Percentiles rank a stretch among this genome's conserved stretches.
Evolutionary conservation across 768 basidiomycete genomes (phyloP).

Genomic region (Coprinellus micaceus): DNA sequence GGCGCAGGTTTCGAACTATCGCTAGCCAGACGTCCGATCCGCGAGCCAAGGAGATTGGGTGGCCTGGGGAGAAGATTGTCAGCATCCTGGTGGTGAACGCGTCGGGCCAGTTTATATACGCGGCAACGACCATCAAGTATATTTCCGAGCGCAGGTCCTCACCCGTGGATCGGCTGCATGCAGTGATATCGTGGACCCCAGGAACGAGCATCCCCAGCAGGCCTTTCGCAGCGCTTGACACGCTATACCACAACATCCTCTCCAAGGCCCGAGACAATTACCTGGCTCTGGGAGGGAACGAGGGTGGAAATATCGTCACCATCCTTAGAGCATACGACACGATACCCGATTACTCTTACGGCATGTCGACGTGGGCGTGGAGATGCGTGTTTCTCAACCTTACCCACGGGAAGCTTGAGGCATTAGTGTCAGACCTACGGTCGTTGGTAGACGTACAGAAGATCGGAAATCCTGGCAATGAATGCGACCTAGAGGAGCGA

Average conservation of each 20-base stretch:
- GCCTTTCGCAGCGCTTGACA: not conserved
- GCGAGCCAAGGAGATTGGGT: not conserved
- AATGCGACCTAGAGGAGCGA: no score
- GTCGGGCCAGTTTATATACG: conserved; percentile 8
- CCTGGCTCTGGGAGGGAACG: not conserved
- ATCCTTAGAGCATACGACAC: not conserved
- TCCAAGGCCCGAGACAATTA: not conserved
- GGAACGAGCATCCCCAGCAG: not conserved
- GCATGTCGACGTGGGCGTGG: not conserved
- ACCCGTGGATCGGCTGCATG: not conserved
- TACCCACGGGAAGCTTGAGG: not conserved
- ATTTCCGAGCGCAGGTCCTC: not conserved
- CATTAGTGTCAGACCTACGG: not conserved
- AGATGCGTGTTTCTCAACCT: not conserved
- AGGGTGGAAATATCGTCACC: not conserved
- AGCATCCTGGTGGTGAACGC: not conserved
- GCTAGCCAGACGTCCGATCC: not conserved
- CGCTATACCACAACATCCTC: not conserved
- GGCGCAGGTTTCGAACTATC: not conserved
- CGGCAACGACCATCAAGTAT: not conserved
- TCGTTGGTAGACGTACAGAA: not conserved
- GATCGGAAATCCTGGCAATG: not conserved
- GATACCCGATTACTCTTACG: not conserved
- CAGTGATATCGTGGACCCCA: not conserved
- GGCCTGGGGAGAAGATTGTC: not conserved